A percentile compares a stretch with the other conserved stretches of the same genome.
phyloP scores from a whole-genome alignment of 2,329 filamentous ascomycete species.

The Diaporthe australafricana region DNA sequence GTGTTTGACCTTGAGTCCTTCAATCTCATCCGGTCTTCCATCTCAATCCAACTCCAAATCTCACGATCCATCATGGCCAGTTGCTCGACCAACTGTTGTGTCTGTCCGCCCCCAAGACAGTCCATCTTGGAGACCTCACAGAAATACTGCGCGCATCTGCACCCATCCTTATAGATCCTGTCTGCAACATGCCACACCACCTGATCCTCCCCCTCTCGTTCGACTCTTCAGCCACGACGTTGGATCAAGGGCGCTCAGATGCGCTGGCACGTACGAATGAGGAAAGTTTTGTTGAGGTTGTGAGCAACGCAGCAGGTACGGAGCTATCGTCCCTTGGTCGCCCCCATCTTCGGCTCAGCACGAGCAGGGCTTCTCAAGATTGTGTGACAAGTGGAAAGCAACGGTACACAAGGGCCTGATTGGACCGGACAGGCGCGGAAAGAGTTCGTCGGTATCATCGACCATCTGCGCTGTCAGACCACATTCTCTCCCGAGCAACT shows the following conservation, averaged over 20 bases:
- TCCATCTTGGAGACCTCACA: neutral
- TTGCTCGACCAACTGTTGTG: neutral
- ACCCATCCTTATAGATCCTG: neutral
- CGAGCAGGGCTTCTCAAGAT: neutral
- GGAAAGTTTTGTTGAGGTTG: neutral
- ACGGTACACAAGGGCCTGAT: neutral
- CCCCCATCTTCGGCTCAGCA: constrained; percentile 11
- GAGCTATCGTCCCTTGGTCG: constrained; percentile 16
- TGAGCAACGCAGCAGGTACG: neutral
- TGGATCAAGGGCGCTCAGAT: neutral
- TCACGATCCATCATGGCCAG: neutral
- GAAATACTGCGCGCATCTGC: neutral
- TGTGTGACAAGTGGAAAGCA: neutral
- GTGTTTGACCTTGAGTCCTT: neutral
- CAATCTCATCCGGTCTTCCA: no score
- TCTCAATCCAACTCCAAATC: neutral
- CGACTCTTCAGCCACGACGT: constrained; percentile 17
- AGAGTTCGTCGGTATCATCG: neutral
- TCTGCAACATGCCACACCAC: neutral
- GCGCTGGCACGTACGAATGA: neutral
- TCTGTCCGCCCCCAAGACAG: neutral
- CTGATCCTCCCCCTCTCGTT: neutral
- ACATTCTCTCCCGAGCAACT: neutral
- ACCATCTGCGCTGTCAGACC: neutral
- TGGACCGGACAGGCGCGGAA: constrained; percentile 5